Evolutionary conservation across 2,329 filamentous ascomycete species (phyloP), one percentile per base, ranked within the genome.

Genomic region (Fusarium drepaniforme): DNA sequence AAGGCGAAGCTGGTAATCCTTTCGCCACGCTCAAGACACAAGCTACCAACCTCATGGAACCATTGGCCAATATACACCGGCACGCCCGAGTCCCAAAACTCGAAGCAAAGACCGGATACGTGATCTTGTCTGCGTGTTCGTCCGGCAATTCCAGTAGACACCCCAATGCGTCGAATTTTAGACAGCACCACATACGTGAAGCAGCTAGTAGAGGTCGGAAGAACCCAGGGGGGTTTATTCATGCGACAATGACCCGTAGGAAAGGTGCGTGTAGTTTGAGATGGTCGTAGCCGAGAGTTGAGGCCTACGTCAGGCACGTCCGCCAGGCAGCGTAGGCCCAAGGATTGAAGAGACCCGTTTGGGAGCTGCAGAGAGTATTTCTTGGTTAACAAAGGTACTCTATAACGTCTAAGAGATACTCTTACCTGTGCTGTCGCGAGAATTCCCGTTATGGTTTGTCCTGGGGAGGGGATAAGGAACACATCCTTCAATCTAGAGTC

Each of bases 61-160:
- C 68, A 72, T 15, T 72, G 70, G 1, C 70, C 68, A 11, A 65
- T 11, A n/a, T 65, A 72, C 2, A 49, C 3, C 1, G 64, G 33
- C 2, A 25, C 4, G 0, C 11, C 44, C 1, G 23, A 16, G 4
- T 40, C 42, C 68, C 60, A 60, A 13, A 65, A 72, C 3, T 71
- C 64, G n/a, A 72, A 63, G 30, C 49, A 44, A 11, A 72, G 37
- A 0, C 70, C 70, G 13, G 68, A 56, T 8, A 72, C 13, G 0
- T 71, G 23, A 3, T 42, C 3, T 6, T 15, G 12, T 0, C 1
- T 18, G 5, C 70, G 64, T 1, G 16, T 25, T 9, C 35, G 33
- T 5, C 38, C 40, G 8, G 5, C 1, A 18, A 28, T 38, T 0
- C 70, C 70, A 6, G 1, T 2, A 1, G 70, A 72, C 0, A 71